These are phyloP conservation scores for Colletotrichum tabaci DNA, from an alignment of 2,329 filamentous ascomycete genomes.

Conservation along the genomic window DNA sequence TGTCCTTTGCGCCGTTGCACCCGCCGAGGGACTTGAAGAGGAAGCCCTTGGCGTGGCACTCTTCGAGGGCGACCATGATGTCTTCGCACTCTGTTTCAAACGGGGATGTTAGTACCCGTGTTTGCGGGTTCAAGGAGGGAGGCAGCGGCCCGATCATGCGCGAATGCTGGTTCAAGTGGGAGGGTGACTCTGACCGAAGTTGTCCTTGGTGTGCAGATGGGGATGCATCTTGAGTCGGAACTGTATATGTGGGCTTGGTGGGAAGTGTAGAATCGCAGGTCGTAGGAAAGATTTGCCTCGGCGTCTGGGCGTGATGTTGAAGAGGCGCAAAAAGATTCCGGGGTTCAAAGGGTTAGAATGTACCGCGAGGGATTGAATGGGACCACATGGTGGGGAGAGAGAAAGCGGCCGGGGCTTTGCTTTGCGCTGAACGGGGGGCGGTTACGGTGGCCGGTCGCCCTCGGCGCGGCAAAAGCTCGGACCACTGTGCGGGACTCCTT, in stretches of 20 bases:
- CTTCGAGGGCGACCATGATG: slow-evolving; percentile 92
- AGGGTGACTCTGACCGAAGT: slow-evolving; percentile 73
- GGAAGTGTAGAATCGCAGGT: not conserved
- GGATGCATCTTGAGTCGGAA: slow-evolving; percentile 82
- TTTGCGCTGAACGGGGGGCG: slow-evolving; percentile 2
- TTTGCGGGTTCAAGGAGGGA: not conserved
- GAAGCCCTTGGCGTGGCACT: slow-evolving; percentile 95
- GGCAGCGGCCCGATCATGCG: not conserved
- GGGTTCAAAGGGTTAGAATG: slow-evolving; percentile 31
- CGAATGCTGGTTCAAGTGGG: slow-evolving; percentile 12
- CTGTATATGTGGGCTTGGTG: not conserved
- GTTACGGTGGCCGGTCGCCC: not conserved
- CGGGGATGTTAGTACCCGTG: not conserved
- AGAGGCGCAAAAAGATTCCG: slow-evolving; percentile 25
- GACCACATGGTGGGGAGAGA: slow-evolving; percentile 23
- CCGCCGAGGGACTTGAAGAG: slow-evolving; percentile 91
- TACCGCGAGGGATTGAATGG: slow-evolving; percentile 30
- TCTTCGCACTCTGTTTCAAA: slow-evolving; percentile 86
- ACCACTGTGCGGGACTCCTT: slow-evolving; percentile 27
- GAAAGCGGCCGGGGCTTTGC: slow-evolving; percentile 27
- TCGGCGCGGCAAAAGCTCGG: slow-evolving; percentile 39
- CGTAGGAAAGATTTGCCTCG: not conserved
- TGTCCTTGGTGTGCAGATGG: slow-evolving; percentile 94
- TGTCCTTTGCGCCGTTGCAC: slow-evolving; percentile 88
- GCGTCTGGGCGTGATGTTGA: slow-evolving; percentile 3